Percentiles rank a stretch among this genome's conserved stretches.
Evolutionary conservation across 805 yeast species (phyloP).

Genomic region (Priceomyces fermenticarens): DNA sequence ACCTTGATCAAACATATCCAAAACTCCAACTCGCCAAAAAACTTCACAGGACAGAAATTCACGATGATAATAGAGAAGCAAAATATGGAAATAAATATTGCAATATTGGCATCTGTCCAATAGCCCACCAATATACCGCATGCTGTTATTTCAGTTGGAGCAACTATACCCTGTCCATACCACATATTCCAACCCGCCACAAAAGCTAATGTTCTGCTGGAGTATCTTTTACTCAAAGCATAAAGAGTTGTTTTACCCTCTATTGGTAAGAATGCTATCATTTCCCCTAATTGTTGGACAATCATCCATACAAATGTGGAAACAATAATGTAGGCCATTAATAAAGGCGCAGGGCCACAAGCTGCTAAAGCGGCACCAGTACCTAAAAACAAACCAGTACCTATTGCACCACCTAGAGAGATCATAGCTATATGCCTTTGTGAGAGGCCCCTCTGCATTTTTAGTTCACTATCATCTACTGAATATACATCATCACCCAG

Average conservation of each 20-base stretch:
- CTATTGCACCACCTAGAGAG: slow-evolving; percentile 11
- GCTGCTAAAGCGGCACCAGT: slow-evolving; percentile 21
- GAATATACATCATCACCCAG: too few relatives aligned
- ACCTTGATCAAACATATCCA: slow-evolving; percentile 18
- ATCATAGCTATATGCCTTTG: slow-evolving; percentile 13
- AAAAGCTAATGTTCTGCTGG: slow-evolving; percentile 13
- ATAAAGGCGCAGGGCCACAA: slow-evolving; percentile 37
- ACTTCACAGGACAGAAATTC: slow-evolving; percentile 16
- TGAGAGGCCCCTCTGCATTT: neutral
- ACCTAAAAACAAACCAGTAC: slow-evolving; percentile 24
- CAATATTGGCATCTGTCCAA: slow-evolving; percentile 36
- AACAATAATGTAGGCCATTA: slow-evolving; percentile 34
- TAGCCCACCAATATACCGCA: slow-evolving; percentile 18
- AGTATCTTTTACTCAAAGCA: slow-evolving; percentile 8
- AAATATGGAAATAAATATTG: slow-evolving; percentile 45
- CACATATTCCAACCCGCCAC: slow-evolving; percentile 18
- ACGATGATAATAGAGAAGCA: slow-evolving; percentile 18
- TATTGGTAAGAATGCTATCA: slow-evolving; percentile 16
- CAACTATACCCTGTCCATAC: slow-evolving; percentile 17
- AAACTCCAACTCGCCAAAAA: slow-evolving; percentile 21
- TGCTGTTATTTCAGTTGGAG: slow-evolving; percentile 21
- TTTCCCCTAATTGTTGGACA: slow-evolving; percentile 16
- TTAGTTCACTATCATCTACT: too few relatives aligned
- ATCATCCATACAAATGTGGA: slow-evolving; percentile 14
- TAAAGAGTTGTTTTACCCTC: slow-evolving; percentile 16